These are phyloP conservation scores for Telfairia occidentalis DNA, from an alignment of 331 rosid genomes.

Conservation along the genomic window DNA sequence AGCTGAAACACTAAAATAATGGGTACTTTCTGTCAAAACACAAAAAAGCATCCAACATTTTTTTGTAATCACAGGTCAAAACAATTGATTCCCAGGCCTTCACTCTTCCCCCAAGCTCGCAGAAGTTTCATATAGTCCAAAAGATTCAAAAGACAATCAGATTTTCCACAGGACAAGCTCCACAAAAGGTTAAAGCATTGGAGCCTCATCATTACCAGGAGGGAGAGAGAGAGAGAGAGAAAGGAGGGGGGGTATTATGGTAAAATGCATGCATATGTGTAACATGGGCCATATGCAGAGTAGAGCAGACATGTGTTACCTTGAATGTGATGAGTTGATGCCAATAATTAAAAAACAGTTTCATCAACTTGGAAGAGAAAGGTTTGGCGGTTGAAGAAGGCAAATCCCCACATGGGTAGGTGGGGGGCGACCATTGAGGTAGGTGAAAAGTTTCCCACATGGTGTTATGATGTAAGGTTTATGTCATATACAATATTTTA, in stretches of 20 bases:
- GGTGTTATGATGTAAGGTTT: slow-evolving; percentile 5
- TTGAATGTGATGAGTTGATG: background rate
- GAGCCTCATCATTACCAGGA: background rate
- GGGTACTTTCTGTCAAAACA: background rate
- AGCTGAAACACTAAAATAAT: background rate
- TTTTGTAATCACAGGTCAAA: background rate
- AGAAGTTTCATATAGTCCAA: slow-evolving; percentile 3
- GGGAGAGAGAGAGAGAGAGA: too few relatives aligned
- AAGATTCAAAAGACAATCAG: background rate
- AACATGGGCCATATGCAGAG: slow-evolving; percentile 8
- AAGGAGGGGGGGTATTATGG: background rate
- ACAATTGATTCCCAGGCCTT: background rate
- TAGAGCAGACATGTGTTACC: slow-evolving; percentile 3
- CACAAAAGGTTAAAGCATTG: slow-evolving; percentile 1
- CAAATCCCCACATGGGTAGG: slow-evolving; percentile 8
- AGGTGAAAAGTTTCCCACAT: slow-evolving; percentile 9
- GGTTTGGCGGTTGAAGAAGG: slow-evolving; percentile 2
- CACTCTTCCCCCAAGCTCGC: background rate
- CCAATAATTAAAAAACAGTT: background rate
- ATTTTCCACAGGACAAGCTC: background rate
- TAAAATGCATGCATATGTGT: background rate
- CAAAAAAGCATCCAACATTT: background rate
- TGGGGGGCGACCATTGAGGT: background rate
- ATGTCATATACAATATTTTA: slow-evolving; percentile 1
- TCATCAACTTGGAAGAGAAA: slow-evolving; percentile 7